Percentiles rank a stretch among this genome's conserved stretches.
Conservation (phyloP, 1,284 basidiomycete genomes). For the Abortiporus biennis region DNA sequence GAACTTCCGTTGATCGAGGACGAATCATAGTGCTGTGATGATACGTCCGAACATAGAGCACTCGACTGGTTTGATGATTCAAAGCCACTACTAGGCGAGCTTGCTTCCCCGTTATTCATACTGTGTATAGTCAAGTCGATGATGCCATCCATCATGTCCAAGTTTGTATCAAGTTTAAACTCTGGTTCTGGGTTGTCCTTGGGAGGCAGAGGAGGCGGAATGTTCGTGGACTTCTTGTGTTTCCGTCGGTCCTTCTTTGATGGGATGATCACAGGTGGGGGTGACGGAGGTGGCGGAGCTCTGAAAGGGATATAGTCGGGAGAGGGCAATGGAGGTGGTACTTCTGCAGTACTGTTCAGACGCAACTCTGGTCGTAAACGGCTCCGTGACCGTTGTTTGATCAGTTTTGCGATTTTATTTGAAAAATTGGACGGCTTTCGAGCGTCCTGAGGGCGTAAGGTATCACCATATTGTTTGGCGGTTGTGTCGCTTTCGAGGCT, state of each 20-base stretch:
- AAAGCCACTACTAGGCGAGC: constrained; percentile 35
- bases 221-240: constrained; percentile 21
- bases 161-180: constrained; percentile 68
- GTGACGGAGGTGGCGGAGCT: constrained; percentile 27
- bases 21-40: constrained; percentile 15
- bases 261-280: constrained; percentile 24
- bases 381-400: constrained; percentile 25
- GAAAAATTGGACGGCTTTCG: constrained; percentile 11
- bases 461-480: constrained; percentile 11
- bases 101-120: constrained; percentile 23
- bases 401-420: constrained; percentile 17
- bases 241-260: constrained; percentile 18
- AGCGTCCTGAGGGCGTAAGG: constrained; percentile 13
- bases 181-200: constrained; percentile 14
- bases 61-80: constrained; percentile 20
- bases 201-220: constrained; percentile 13
- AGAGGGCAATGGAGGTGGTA: constrained; percentile 16
- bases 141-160: constrained; percentile 83
- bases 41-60: constrained; percentile 17
- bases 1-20: neutral
- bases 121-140: constrained; percentile 42
- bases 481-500: constrained; percentile 15
- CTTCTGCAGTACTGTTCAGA: constrained; percentile 11
- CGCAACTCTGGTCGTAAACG: constrained; percentile 20
- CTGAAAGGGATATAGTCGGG: constrained; percentile 20